Conservation (phyloP, 176 grass and related monocot species). For the Cocos nucifera region DNA sequence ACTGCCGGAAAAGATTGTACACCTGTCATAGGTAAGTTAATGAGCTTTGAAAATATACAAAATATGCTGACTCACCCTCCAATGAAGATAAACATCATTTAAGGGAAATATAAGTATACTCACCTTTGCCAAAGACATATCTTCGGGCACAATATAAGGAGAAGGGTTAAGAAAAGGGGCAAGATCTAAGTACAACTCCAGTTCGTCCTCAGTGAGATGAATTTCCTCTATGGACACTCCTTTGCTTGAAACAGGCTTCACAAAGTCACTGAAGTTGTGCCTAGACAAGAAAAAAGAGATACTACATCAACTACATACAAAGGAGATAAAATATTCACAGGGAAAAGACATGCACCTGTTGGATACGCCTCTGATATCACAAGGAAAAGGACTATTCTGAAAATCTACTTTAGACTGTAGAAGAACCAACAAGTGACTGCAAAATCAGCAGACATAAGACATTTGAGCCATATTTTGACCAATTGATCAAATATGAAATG, state of each 20-base stretch:
- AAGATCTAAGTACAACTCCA: conserved; percentile 86
- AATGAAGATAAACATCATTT: conserved; percentile 18
- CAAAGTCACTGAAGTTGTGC: conserved; percentile 95
- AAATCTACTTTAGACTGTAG: conserved; percentile 96
- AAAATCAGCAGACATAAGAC: conserved; percentile 23
- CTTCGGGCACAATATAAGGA: conserved; percentile 90
- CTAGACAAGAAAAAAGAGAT: conserved; percentile 28
- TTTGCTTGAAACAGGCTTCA: conserved; percentile 97
- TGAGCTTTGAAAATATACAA: no score
- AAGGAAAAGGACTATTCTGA: conserved; percentile 90
- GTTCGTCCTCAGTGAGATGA: conserved; percentile 72
- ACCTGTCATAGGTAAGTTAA: conserved; percentile 42
- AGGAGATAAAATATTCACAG: conserved; percentile 11
- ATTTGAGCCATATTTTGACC: conserved; percentile 6
- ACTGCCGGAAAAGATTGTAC: conserved; percentile 95
- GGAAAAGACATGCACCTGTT: conserved; percentile 55
- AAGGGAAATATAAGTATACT: no score
- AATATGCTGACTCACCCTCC: background rate
- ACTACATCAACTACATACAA: conserved; percentile 11
- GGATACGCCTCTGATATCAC: conserved; percentile 63
- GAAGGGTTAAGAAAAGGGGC: conserved; percentile 88
- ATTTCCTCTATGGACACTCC: conserved; percentile 95
- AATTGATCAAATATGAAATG: background rate
- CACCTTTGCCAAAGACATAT: conserved; percentile 96
- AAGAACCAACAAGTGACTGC: conserved; percentile 89